These are phyloP conservation scores for Candida pseudoviswanathii DNA, from an alignment of 1,139 yeast species.

Conservation along the genomic window DNA sequence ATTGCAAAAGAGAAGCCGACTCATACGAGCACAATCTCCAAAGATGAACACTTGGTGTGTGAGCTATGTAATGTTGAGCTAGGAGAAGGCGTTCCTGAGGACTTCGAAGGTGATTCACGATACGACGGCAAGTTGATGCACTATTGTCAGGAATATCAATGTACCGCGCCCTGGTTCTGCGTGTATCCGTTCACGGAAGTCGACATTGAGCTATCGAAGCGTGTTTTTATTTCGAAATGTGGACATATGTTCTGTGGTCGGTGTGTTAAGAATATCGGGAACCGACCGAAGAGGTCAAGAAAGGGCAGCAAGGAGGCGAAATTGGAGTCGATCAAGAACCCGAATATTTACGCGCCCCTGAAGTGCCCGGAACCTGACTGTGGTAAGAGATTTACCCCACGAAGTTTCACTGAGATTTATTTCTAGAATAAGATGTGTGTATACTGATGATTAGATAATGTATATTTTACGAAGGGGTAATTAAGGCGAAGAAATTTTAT, in stretches of 20 bases:
- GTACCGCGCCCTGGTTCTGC: conserved; percentile 70
- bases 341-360: conserved; percentile 49
- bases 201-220: conserved; percentile 64
- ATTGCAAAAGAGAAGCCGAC: conserved; percentile 26
- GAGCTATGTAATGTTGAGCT: conserved; percentile 68
- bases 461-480: not conserved
- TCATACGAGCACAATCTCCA: conserved; percentile 40
- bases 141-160: conserved; percentile 32
- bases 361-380: conserved; percentile 50
- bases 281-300: conserved; percentile 27
- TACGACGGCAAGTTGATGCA: conserved; percentile 30
- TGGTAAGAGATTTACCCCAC: conserved; percentile 33
- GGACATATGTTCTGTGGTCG: conserved; percentile 90
- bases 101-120: conserved; percentile 38
- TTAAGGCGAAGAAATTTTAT: not conserved
- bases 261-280: conserved; percentile 66
- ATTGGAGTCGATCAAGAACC: conserved; percentile 42
- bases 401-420: conserved; percentile 42
- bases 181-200: conserved; percentile 47
- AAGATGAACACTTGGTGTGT: conserved; percentile 49
- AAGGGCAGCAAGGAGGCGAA: conserved; percentile 14
- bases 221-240: conserved; percentile 71
- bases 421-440: conserved; percentile 12
- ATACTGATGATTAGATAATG: not conserved
- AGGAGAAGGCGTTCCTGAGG: conserved; percentile 70